These are phyloP conservation scores for Triticum timopheevii DNA, from an alignment of 176 grass and related monocot species.

Conservation along the genomic window DNA sequence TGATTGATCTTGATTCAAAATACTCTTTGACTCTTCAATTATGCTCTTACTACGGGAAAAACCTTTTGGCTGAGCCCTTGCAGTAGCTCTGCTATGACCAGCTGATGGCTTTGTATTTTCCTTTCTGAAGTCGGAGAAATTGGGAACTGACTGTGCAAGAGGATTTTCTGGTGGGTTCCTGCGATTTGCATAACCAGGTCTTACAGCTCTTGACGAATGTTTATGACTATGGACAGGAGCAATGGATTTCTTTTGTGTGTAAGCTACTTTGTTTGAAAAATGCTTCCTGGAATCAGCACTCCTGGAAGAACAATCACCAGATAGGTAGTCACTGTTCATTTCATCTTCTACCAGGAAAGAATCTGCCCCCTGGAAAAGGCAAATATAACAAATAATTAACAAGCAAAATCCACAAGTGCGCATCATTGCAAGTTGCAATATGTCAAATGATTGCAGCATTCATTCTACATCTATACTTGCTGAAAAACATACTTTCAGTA, in stretches of 20 bases:
- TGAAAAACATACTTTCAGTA: not conserved
- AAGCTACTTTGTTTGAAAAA: slow-evolving; percentile 53
- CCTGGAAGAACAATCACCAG: slow-evolving; percentile 74
- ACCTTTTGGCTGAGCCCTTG: slow-evolving; percentile 52
- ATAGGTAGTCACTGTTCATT: slow-evolving; percentile 70
- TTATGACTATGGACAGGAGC: slow-evolving; percentile 55
- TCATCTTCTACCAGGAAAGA: slow-evolving; percentile 70
- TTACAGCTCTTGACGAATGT: slow-evolving; percentile 51
- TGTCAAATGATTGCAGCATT: not conserved
- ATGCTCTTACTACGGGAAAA: slow-evolving; percentile 83
- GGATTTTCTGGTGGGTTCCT: slow-evolving; percentile 64
- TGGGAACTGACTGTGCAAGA: slow-evolving; percentile 83
- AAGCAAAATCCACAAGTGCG: slow-evolving; percentile 13
- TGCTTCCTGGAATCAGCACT: slow-evolving; percentile 77
- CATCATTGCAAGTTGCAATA: slow-evolving; percentile 23
- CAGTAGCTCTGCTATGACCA: slow-evolving; percentile 51
- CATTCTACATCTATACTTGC: not conserved
- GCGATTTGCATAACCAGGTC: slow-evolving; percentile 52
- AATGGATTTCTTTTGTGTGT: slow-evolving; percentile 49
- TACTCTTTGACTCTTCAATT: slow-evolving; percentile 64
- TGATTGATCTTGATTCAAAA: slow-evolving; percentile 76
- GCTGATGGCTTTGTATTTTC: slow-evolving; percentile 88
- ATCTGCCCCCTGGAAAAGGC: slow-evolving; percentile 55
- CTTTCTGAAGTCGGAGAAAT: slow-evolving; percentile 84
- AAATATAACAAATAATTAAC: slow-evolving; percentile 43